phyloP scores from a whole-genome alignment of 768 basidiomycete species.

The Boletellus sp. region DNA sequence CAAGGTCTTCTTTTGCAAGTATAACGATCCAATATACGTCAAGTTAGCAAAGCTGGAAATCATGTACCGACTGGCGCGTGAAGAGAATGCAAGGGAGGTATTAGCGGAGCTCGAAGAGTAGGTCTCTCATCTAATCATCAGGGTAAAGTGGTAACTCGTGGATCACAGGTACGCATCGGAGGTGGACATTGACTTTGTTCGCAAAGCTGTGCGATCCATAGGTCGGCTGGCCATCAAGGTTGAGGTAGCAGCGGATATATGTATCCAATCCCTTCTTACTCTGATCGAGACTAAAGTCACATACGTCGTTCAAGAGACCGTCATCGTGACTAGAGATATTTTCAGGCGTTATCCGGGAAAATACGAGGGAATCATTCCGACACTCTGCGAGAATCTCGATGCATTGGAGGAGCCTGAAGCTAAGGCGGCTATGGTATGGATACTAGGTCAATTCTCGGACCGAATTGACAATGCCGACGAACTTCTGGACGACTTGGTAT shows the following conservation, averaged over 20 bases:
- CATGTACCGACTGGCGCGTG: conserved; percentile 95
- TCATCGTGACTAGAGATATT: conserved; percentile 97
- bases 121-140: conserved; percentile 18
- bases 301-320: conserved; percentile 96
- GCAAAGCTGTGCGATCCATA: conserved; percentile 96
- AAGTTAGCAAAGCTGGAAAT: conserved; percentile 98
- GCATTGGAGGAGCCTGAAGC: conserved; percentile 92
- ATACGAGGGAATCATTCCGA: conserved; percentile 96
- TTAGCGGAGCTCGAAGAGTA: conserved; percentile 94
- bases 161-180: conserved; percentile 88
- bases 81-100: conserved; percentile 90
- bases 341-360: conserved; percentile 95
- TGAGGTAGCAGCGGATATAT: conserved; percentile 79
- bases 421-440: conserved; percentile 98
- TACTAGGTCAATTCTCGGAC: conserved; percentile 93
- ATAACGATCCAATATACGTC: conserved; percentile 98
- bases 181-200: conserved; percentile 96
- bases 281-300: conserved; percentile 91
- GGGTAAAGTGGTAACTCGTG: background rate
- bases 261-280: conserved; percentile 80
- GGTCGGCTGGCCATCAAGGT: conserved; percentile 99
- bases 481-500: conserved; percentile 86
- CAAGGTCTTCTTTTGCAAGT: conserved; percentile 99
- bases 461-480: conserved; percentile 96
- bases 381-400: conserved; percentile 88